Conservation (phyloP, 2,329 filamentous ascomycete species). For the Fusarium denticulatum region DNA sequence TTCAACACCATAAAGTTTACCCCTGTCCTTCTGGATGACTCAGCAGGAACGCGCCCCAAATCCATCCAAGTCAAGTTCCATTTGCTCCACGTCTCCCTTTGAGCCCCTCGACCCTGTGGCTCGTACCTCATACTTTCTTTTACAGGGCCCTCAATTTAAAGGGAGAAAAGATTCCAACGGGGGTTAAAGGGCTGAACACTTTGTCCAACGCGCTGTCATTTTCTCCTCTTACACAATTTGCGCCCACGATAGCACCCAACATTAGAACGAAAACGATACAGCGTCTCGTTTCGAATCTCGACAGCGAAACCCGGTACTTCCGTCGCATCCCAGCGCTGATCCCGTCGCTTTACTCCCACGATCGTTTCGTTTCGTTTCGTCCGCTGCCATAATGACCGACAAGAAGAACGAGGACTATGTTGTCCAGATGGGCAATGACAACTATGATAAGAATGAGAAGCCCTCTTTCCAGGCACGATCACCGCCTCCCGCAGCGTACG, state of each 20-base stretch:
- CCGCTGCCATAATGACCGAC: slow-evolving; percentile 73
- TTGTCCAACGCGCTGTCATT: neutral
- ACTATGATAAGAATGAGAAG: slow-evolving; percentile 60
- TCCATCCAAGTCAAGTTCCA: neutral
- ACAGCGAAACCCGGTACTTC: slow-evolving; percentile 16
- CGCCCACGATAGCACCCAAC: neutral
- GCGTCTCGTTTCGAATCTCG: slow-evolving; percentile 10
- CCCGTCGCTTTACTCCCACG: slow-evolving; percentile 4
- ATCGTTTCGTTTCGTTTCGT: slow-evolving; percentile 42
- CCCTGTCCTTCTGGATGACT: slow-evolving; percentile 24
- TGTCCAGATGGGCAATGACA: slow-evolving; percentile 74
- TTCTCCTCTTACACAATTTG: slow-evolving; percentile 5
- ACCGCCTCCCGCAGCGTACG: slow-evolving; percentile 28
- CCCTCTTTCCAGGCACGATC: slow-evolving; percentile 58
- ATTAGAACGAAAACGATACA: neutral
- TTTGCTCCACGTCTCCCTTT: slow-evolving; percentile 37
- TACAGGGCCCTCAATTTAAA: slow-evolving; percentile 19
- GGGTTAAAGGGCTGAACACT: neutral
- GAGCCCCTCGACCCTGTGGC: slow-evolving; percentile 35
- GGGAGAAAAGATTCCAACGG: slow-evolving; percentile 31
- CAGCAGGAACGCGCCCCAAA: slow-evolving; percentile 17
- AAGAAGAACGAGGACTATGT: slow-evolving; percentile 88
- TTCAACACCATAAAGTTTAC: neutral
- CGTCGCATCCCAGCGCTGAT: slow-evolving; percentile 28
- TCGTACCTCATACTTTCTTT: slow-evolving; percentile 1